Evolutionary conservation across 768 basidiomycete genomes (phyloP).

Genomic region (Phylloporus rhodoxanthus): DNA sequence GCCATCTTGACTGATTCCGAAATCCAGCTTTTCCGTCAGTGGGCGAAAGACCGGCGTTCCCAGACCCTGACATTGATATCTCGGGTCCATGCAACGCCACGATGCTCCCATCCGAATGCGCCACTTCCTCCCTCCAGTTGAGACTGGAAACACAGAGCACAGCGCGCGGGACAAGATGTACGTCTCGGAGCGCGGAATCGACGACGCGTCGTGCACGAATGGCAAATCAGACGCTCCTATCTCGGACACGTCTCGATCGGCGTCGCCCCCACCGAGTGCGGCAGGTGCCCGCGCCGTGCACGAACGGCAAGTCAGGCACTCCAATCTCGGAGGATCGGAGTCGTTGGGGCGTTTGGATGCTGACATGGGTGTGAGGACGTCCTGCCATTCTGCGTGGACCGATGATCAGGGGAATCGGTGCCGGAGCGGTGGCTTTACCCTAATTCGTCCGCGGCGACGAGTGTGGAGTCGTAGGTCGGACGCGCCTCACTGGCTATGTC

Average conservation of each 20-base stretch:
- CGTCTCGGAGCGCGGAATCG: conserved; percentile 13
- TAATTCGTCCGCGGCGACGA: neutral
- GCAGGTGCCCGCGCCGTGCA: too few species aligned
- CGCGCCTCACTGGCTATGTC: neutral
- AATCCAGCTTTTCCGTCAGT: conserved; percentile 5
- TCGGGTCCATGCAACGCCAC: conserved; percentile 10
- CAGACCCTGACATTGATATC: conserved; percentile 9
- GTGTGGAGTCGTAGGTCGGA: conserved; percentile 5
- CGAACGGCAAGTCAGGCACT: conserved; percentile 10
- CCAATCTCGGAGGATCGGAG: neutral
- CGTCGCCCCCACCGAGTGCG: too few species aligned
- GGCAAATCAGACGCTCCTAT: conserved; percentile 10
- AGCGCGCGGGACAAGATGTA: conserved; percentile 18
- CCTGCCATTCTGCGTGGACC: conserved; percentile 9
- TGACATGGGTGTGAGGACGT: conserved; percentile 4
- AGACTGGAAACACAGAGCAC: conserved; percentile 21
- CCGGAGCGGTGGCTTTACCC: neutral
- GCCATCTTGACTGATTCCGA: neutral
- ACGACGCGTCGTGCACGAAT: conserved; percentile 5
- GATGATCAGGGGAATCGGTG: conserved; percentile 12
- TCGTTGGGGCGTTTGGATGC: too few species aligned
- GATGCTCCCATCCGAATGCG: conserved; percentile 17
- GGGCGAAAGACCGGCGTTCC: conserved; percentile 7
- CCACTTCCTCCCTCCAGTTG: neutral
- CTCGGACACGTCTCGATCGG: conserved; percentile 1